Base-by-base conservation (phyloP, 352 stramenopile species). In the Globisporangium cystogenes region DNA sequence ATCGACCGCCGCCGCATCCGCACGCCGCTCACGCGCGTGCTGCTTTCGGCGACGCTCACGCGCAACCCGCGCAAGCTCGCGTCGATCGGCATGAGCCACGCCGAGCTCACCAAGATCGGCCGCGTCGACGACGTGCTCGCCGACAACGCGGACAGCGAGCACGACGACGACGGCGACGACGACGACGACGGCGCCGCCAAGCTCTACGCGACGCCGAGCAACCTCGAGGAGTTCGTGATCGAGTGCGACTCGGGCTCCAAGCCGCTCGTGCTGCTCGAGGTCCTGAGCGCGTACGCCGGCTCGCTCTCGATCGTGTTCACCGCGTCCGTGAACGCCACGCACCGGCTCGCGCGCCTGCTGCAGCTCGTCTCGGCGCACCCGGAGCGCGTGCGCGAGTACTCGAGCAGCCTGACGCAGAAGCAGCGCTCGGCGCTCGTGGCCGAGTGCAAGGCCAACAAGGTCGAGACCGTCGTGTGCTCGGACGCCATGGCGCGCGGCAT, bases 1-100 rank as follows among this genome's bases (percentile, higher is more conserved):
- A 90, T 92, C 76, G 82, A 94, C 56, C 68, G 78, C 51, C 75
- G 78, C 6, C 77, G 75, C 23, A 88, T 93, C 47, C 77, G 76
- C 26, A 90, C 80, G 43, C 82, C 93, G 33, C 68, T 99, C 40
- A 92, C 92, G n/a, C 90, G 98, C 53, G 82, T 99, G 31, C 68
- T 99, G 33, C 87, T 99, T 48, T 99, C 96, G n/a, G 96, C 97
- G 21, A 99, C 97, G 16, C 69, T 99, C 42, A 99, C 96, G 48
- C 88, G 88, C 23, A 97, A 99, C 81, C 96, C 96, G 44, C 82
- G 96, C 27, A 98, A 98, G 63, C 76, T 99, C 42, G 92, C 96
- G 1, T 74, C 89, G 2, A 93, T 99, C 35, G 83, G 87, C 24
- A 90, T 99, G 66, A 87, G 86, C 46, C 96, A 98, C 73, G 96